A percentile compares a stretch with the other conserved stretches of the same genome.
Conservation (phyloP, 176 grass and related monocot genomes). For the Hordeum marinum region DNA sequence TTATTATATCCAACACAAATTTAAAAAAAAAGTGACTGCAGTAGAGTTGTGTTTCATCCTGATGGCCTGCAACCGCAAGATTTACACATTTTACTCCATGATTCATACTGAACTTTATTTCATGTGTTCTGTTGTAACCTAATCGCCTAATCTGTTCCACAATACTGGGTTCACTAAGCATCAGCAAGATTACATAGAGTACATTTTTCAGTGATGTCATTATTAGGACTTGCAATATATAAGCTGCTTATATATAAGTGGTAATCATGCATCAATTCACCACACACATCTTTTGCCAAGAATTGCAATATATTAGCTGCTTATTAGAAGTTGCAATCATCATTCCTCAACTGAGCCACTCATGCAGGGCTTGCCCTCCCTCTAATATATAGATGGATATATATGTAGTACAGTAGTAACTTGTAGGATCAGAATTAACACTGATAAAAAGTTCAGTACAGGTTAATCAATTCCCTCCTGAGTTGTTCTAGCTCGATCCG, state of each 20-base stretch:
- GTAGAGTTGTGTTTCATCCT: neutral
- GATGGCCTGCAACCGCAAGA: neutral
- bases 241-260: too few relatives aligned
- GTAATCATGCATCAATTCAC: too few relatives aligned
- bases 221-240: too few relatives aligned
- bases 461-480: constrained; percentile 18
- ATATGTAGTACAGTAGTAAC: neutral
- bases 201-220: too few relatives aligned
- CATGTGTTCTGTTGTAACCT: neutral
- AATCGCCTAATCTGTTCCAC: neutral
- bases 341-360: neutral
- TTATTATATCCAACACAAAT: neutral
- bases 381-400: constrained; percentile 5
- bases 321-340: constrained; percentile 12
- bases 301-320: neutral
- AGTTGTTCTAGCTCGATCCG: constrained; percentile 5
- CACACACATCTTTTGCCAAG: too few relatives aligned
- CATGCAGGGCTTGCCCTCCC: neutral
- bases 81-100: too few relatives aligned
- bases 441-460: constrained; percentile 33
- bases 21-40: neutral
- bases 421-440: constrained; percentile 32
- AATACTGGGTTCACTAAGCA: too few relatives aligned
- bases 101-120: too few relatives aligned
- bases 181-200: too few relatives aligned